phyloP scores from a whole-genome alignment of 2,329 filamentous ascomycete species.

The Allantophomopsis cytisporea region DNA sequence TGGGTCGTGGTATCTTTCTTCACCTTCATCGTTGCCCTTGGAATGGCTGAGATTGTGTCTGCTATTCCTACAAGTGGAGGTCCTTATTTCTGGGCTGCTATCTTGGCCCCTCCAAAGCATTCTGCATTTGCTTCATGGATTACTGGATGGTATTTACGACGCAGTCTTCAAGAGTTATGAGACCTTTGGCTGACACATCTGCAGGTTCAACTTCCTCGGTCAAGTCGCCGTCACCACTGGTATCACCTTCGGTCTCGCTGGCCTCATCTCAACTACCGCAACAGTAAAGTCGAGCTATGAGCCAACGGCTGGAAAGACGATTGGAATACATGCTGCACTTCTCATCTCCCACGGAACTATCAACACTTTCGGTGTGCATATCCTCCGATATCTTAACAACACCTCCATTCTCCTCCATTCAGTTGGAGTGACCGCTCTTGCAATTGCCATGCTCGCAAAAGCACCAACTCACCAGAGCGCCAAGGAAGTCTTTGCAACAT shows the following conservation, averaged over 20 bases:
- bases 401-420: slow-evolving; percentile 39
- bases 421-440: slow-evolving; percentile 34
- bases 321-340: slow-evolving; percentile 46
- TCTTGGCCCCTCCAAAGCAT: slow-evolving; percentile 33
- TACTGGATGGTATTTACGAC: slow-evolving; percentile 23
- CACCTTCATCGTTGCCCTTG: slow-evolving; percentile 36
- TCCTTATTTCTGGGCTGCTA: slow-evolving; percentile 46
- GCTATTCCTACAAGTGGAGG: slow-evolving; percentile 44
- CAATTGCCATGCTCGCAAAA: slow-evolving; percentile 40
- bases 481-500: slow-evolving; percentile 38
- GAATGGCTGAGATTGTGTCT: slow-evolving; percentile 45
- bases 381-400: slow-evolving; percentile 43
- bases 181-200: neutral
- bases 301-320: slow-evolving; percentile 30
- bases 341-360: slow-evolving; percentile 37
- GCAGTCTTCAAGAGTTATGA: neutral
- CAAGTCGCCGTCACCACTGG: slow-evolving; percentile 34
- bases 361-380: slow-evolving; percentile 42
- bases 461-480: slow-evolving; percentile 40
- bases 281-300: slow-evolving; percentile 26
- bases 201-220: slow-evolving; percentile 31
- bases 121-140: slow-evolving; percentile 31
- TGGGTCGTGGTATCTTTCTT: slow-evolving; percentile 42
- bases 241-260: slow-evolving; percentile 29
- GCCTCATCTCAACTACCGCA: slow-evolving; percentile 29